phyloP scores from a whole-genome alignment of 139 green algal species.

The Closterium sp. region DNA sequence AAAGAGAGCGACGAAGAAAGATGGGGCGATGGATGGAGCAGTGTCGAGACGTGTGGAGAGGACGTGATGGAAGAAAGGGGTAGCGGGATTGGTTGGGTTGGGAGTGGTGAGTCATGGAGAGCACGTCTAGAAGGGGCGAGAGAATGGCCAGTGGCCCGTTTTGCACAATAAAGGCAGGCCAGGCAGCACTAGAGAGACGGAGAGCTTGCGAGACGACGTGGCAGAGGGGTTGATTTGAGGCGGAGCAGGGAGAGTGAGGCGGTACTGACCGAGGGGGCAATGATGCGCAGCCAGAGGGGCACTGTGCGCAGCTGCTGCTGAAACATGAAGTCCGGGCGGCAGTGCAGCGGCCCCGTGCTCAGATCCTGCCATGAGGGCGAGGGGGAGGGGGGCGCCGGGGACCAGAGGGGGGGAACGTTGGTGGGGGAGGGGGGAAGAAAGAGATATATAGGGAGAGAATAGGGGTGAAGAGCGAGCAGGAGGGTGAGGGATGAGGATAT shows the following conservation, averaged over 20 bases:
- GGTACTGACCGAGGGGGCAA: not conserved
- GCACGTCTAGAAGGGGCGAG: too few relatives aligned
- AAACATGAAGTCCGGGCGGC: constrained; percentile 65
- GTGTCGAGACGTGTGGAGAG: too few relatives aligned
- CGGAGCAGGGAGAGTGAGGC: not conserved
- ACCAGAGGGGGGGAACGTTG: not conserved
- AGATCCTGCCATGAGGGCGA: constrained; percentile 34
- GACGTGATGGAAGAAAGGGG: too few relatives aligned
- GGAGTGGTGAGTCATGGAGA: too few relatives aligned
- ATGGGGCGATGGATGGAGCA: not conserved
- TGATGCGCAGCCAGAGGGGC: not conserved
- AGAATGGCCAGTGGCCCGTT: too few relatives aligned
- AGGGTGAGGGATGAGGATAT: not conserved
- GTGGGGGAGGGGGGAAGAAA: not conserved
- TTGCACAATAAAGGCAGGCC: too few relatives aligned
- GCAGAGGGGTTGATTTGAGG: too few relatives aligned
- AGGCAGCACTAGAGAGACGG: too few relatives aligned
- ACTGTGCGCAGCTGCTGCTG: constrained; percentile 3
- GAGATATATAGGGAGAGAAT: constrained; percentile 55
- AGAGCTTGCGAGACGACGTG: too few relatives aligned
- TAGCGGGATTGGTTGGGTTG: too few relatives aligned
- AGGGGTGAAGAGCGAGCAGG: not conserved
- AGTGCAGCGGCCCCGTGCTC: constrained; percentile 38
- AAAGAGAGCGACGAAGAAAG: not conserved
- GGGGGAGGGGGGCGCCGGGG: constrained; percentile 53